Evolutionary conservation across 2,329 filamentous ascomycete genomes (phyloP), one percentile per base, ranked within the genome.

Genomic region (Metarhizium anisopliae): DNA sequence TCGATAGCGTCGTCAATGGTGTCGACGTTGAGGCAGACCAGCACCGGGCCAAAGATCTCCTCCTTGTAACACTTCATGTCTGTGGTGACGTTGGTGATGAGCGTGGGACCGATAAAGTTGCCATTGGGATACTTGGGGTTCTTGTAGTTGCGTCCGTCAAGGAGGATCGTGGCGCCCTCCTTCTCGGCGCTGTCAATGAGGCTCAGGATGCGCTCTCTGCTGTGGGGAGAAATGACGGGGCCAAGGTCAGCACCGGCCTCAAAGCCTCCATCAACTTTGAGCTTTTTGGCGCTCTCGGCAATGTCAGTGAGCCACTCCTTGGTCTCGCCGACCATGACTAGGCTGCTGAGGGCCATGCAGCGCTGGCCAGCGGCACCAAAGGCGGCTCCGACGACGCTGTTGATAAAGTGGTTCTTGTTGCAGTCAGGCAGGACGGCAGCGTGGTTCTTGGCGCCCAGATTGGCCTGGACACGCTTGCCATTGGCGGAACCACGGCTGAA

Each of bases 381-480:
- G 25, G 90, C 89, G 38, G 90, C 89, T 61, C 89, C 90, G 4
- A 89, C 82, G 61, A 94, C 89, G 47, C 87, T 86, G 74, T 93
- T 94, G 65, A 94, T 75, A 62, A 90, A 89, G 65, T 92, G 87
- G 77, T 94, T 92, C 81, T 91, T 93, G 78, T 94, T 92, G 77
- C 85, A 88, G 76, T 94, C 89, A 18, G 89, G 89, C 59, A 93
- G 81, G 35, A 94, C 85, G 54, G 87, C 87, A 32, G 89, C 89
- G 70, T 94, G 89, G 78, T 94, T 94, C 81, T 94, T 94, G 62
- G 89, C 89, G 45, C 89, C 90, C 59, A 94, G 75, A 74, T 94
- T 94, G 69, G 89, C 89, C 75, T 94, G 90, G 36, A 92, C 88
- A 65, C 89, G 86, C 81, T 94, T 94, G 67, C 90, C 89, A 66